phyloP scores from a whole-genome alignment of 208 protist species.

The Crithidia fasciculata region DNA sequence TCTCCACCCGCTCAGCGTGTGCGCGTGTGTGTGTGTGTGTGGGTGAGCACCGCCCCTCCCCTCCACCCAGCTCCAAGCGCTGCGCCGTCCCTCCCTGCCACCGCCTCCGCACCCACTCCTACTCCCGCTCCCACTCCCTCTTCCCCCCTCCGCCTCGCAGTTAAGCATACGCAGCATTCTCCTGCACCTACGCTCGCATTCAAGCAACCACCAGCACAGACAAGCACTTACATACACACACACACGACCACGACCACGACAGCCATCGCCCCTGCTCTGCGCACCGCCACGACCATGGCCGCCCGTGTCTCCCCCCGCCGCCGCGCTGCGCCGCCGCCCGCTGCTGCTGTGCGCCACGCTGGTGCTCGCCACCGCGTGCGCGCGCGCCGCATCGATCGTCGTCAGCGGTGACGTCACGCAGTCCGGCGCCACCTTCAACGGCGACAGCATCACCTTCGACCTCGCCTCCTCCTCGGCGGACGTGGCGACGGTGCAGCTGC shows the following conservation, averaged over 20 bases:
- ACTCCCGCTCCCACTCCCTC: not conserved
- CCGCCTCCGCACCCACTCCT: not conserved
- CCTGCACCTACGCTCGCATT: too few relatives aligned
- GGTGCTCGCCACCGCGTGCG: conserved; percentile 24
- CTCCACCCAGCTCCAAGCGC: too few relatives aligned
- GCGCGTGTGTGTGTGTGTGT: too few relatives aligned
- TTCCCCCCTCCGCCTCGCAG: not conserved
- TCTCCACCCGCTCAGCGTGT: too few relatives aligned
- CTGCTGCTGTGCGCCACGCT: conserved; percentile 27
- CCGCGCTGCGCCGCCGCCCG: not conserved
- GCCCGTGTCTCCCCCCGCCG: not conserved
- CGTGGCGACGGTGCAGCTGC: conserved; percentile 25
- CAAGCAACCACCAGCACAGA: too few relatives aligned
- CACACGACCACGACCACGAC: too few relatives aligned
- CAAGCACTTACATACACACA: too few relatives aligned
- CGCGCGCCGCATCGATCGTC: conserved; percentile 4
- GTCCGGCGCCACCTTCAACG: conserved; percentile 10
- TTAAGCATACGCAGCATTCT: too few relatives aligned
- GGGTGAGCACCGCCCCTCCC: too few relatives aligned
- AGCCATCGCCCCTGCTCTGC: too few relatives aligned
- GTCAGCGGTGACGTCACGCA: conserved; percentile 7
- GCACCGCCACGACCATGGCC: too few relatives aligned
- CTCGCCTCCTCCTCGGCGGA: not conserved
- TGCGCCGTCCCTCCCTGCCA: not conserved
- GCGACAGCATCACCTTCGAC: conserved; percentile 21